These are phyloP conservation scores for Cladophialophora bantiana DNA, from an alignment of 2,329 filamentous ascomycete species.

Conservation along the genomic window DNA sequence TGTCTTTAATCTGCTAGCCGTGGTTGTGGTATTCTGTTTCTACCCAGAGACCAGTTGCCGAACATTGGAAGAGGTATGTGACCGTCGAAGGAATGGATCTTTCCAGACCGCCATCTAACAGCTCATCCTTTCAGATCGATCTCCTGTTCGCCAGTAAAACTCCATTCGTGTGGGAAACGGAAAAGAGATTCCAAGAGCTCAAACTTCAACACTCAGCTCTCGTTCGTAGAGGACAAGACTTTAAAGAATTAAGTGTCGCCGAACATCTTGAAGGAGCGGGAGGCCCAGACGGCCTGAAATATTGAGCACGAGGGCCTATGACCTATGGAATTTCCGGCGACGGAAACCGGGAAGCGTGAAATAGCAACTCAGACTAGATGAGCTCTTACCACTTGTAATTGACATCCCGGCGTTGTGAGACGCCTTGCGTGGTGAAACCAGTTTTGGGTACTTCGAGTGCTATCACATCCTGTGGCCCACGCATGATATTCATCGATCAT, in stretches of 20 bases:
- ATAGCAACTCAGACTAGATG: not conserved
- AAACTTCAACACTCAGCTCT: not conserved
- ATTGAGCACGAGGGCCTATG: not conserved
- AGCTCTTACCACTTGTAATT: not conserved
- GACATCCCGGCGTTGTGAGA: no score
- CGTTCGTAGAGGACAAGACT: conserved; percentile 4
- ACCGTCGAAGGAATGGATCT: not conserved
- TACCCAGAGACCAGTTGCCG: conserved; percentile 78
- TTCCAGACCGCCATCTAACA: not conserved
- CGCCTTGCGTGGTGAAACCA: no score
- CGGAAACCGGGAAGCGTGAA: not conserved
- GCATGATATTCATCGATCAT: no score
- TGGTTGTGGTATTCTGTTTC: conserved; percentile 74
- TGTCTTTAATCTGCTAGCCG: conserved; percentile 68
- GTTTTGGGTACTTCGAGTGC: no score
- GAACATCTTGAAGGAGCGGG: not conserved
- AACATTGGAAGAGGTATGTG: conserved; percentile 64
- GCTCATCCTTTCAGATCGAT: conserved; percentile 63
- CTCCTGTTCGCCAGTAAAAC: conserved; percentile 72
- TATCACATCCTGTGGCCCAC: no score
- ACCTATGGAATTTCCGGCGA: not conserved
- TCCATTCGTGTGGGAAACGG: conserved; percentile 74
- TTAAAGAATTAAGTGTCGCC: not conserved
- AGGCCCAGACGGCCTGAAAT: not conserved
- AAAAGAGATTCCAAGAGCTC: conserved; percentile 49